These are phyloP conservation scores for Cyclanthera cordifolia DNA, from an alignment of 306 rosid species.

Conservation along the genomic window DNA sequence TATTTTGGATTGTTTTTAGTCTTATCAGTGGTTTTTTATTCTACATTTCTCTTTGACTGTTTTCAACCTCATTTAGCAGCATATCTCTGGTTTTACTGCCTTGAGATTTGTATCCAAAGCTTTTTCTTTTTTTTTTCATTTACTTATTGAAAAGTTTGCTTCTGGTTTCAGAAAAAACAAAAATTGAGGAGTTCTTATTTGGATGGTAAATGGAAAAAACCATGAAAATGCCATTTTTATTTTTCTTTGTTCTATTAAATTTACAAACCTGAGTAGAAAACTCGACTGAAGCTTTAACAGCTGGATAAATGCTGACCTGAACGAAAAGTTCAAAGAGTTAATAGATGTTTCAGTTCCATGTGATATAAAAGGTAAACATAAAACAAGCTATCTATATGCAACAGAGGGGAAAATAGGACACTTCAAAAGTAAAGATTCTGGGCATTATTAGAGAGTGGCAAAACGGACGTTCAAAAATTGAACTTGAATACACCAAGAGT, in stretches of 20 bases:
- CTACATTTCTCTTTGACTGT: too few species aligned
- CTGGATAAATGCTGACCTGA: slow-evolving; percentile 86
- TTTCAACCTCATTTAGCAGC: too few species aligned
- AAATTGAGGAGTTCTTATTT: too few species aligned
- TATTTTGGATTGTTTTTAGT: too few species aligned
- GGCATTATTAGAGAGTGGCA: neutral
- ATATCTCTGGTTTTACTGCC: too few species aligned
- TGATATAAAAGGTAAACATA: neutral
- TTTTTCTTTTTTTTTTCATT: too few species aligned
- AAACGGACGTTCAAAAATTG: neutral
- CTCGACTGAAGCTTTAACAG: slow-evolving; percentile 82
- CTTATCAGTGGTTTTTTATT: too few species aligned
- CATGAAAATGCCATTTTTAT: neutral
- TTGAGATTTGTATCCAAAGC: too few species aligned
- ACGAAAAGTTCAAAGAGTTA: slow-evolving; percentile 7
- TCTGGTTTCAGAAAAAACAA: too few species aligned
- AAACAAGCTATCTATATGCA: neutral
- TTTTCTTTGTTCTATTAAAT: neutral
- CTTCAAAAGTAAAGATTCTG: neutral
- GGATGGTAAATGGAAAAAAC: too few species aligned
- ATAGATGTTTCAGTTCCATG: neutral
- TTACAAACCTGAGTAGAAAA: slow-evolving; percentile 62
- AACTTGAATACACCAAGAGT: neutral
- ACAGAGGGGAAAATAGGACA: neutral
- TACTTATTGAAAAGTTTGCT: too few species aligned